Percentiles rank a stretch among this genome's conserved stretches.
phyloP scores from a whole-genome alignment of 768 basidiomycete species.

The Auriculariales sp. region DNA sequence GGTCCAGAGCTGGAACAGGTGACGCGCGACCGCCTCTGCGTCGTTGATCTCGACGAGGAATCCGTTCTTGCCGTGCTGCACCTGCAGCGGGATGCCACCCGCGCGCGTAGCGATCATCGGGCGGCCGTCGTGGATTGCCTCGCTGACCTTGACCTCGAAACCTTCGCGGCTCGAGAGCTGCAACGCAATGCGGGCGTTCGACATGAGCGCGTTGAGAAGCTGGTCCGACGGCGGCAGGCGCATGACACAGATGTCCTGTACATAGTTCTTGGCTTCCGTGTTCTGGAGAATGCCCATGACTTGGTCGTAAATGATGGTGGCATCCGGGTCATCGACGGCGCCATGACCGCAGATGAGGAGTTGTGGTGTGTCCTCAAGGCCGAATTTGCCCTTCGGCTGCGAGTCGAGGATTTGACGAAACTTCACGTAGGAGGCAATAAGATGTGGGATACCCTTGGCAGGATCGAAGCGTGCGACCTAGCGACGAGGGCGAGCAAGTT shows the following conservation, averaged over 20 bases:
- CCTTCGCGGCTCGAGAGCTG: slow-evolving; percentile 91
- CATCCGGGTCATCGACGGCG: slow-evolving; percentile 90
- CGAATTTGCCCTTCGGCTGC: slow-evolving; percentile 25
- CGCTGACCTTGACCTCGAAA: slow-evolving; percentile 94
- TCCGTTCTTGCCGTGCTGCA: slow-evolving; percentile 78
- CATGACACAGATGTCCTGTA: slow-evolving; percentile 62
- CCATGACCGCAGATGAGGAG: slow-evolving; percentile 80
- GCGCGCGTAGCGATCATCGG: slow-evolving; percentile 74
- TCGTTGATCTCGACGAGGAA: slow-evolving; percentile 70
- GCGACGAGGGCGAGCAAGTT: too few species aligned
- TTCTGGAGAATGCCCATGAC: slow-evolving; percentile 44
- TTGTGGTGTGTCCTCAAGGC: slow-evolving; percentile 48
- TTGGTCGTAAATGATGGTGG: slow-evolving; percentile 74
- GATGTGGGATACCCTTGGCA: slow-evolving; percentile 66
- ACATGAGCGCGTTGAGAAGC: slow-evolving; percentile 76
- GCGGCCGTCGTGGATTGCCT: slow-evolving; percentile 82
- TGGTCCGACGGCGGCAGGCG: slow-evolving; percentile 72
- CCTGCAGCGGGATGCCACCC: slow-evolving; percentile 89
- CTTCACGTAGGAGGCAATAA: slow-evolving; percentile 76
- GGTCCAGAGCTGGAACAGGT: slow-evolving; percentile 66
- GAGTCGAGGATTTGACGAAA: slow-evolving; percentile 51
- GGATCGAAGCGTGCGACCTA: slow-evolving; percentile 95
- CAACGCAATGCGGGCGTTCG: slow-evolving; percentile 76
- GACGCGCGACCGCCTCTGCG: slow-evolving; percentile 55
- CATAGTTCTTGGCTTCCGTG: slow-evolving; percentile 35